phyloP scores from a whole-genome alignment of 345 rosid species.

The Ceriops zippeliana region DNA sequence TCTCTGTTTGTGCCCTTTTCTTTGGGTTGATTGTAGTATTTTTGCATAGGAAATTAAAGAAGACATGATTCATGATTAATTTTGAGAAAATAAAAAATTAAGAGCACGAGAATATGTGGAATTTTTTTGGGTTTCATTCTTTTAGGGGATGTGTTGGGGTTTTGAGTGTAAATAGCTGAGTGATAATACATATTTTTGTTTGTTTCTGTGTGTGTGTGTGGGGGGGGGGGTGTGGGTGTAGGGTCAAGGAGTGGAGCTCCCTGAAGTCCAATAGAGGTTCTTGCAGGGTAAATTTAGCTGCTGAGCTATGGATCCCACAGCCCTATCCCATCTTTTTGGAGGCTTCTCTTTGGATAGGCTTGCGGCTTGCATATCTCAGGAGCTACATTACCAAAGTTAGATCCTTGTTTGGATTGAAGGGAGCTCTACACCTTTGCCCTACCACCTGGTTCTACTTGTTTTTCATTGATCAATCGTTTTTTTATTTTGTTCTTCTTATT shows the following conservation, averaged over 20 bases:
- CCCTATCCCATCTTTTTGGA: constrained; percentile 27
- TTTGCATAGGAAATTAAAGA: no score
- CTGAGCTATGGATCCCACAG: constrained; percentile 86
- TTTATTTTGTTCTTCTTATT: not conserved
- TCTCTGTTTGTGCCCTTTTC: no score
- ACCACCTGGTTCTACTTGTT: not conserved
- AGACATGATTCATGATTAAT: no score
- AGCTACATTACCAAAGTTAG: constrained; percentile 50
- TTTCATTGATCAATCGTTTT: not conserved
- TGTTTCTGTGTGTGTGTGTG: no score
- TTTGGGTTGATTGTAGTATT: no score
- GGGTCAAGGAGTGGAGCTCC: constrained; percentile 63
- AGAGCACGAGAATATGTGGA: no score
- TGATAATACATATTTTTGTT: no score
- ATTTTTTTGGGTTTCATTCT: no score
- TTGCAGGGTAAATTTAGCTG: constrained; percentile 63
- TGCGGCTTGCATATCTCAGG: constrained; percentile 90
- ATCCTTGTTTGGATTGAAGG: constrained; percentile 94
- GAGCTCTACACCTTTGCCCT: constrained; percentile 60
- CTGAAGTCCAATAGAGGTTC: constrained; percentile 78
- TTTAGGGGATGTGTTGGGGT: not conserved
- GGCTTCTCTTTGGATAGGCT: constrained; percentile 34
- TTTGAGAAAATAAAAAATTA: no score
- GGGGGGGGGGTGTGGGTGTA: no score
- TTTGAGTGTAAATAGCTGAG: not conserved